These are phyloP conservation scores for Cucumis sativus DNA, from an alignment of 306 rosid species.

Conservation along the genomic window Cucumber_9930_V3 NC_026657.2:27977501-27978000, in stretches of 20 bases:
- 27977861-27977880: background rate
- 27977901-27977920: slow-evolving; percentile 46
- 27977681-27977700: background rate
- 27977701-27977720: background rate
- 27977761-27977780: background rate
- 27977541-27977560: background rate
- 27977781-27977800: background rate
- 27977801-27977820: background rate
- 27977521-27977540: background rate
- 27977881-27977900: background rate
- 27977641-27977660: background rate
- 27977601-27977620: background rate
- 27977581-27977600: background rate
- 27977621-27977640: background rate
- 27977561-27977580: background rate
- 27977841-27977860: no score
- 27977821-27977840: background rate
- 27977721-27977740: background rate
- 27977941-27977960: slow-evolving; percentile 73
- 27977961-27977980: slow-evolving; percentile 98
- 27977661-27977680: background rate
- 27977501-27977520: background rate
- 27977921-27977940: slow-evolving; percentile 85
- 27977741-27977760: background rate
- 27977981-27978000: slow-evolving; percentile 86